These are phyloP conservation scores for Tolypocladium amazonense DNA, from an alignment of 2,329 filamentous ascomycete genomes.

Conservation along the genomic window DNA sequence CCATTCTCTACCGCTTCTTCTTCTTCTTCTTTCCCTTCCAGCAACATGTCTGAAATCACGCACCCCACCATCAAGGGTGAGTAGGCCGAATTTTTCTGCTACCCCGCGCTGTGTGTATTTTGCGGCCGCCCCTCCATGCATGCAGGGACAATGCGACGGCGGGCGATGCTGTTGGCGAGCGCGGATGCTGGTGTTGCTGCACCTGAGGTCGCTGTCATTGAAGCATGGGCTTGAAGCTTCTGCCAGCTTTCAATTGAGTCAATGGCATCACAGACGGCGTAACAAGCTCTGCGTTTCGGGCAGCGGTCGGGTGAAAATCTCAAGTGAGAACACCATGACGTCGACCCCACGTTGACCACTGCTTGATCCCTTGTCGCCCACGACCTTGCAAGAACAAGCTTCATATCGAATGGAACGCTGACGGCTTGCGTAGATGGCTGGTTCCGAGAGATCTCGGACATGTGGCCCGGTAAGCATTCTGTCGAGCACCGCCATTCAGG, in stretches of 20 bases:
- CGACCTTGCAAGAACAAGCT: not conserved
- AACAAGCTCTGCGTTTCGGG: not conserved
- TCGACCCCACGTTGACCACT: not conserved
- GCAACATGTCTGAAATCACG: constrained; percentile 40
- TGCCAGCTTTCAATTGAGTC: not conserved
- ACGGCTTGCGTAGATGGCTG: constrained; percentile 67
- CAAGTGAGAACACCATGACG: not conserved
- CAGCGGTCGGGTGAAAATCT: not conserved
- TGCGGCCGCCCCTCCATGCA: constrained; percentile 9
- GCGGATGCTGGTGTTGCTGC: not conserved
- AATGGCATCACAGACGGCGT: not conserved
- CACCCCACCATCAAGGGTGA: constrained; percentile 49
- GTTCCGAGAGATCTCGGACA: constrained; percentile 97
- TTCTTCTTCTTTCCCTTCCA: not conserved
- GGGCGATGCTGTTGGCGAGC: not conserved
- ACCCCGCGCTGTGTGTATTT: constrained; percentile 1
- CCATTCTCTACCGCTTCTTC: not conserved
- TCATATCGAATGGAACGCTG: not conserved
- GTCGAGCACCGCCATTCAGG: not conserved
- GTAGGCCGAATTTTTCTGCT: constrained; percentile 12
- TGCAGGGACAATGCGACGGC: not conserved
- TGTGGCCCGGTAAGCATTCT: constrained; percentile 67
- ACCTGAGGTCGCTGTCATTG: not conserved
- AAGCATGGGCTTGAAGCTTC: not conserved
- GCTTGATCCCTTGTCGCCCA: not conserved